These are phyloP conservation scores for Sphagnum contortum DNA, from an alignment of 225 moss, liverwort and hornwort genomes.

Conservation along the genomic window DNA sequence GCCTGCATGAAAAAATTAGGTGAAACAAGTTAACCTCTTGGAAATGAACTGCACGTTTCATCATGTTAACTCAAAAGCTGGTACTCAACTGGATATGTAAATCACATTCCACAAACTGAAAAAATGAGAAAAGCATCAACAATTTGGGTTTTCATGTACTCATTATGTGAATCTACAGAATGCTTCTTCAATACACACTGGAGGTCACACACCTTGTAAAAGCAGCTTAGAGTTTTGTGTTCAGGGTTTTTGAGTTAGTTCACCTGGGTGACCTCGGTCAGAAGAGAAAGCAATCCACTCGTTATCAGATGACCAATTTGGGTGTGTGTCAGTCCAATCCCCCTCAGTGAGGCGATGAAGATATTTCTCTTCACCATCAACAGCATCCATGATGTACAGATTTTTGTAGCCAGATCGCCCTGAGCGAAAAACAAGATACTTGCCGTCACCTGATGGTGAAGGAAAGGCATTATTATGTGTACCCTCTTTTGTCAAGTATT, in stretches of 20 bases:
- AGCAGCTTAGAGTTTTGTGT: no score
- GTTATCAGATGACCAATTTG: slow-evolving; percentile 69
- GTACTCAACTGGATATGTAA: no score
- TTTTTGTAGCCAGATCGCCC: slow-evolving; percentile 61
- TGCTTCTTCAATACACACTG: no score
- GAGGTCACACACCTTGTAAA: no score
- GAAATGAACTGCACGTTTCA: no score
- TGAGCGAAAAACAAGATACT: slow-evolving; percentile 71
- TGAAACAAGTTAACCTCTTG: no score
- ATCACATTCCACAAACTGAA: no score
- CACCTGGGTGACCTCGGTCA: slow-evolving; percentile 33
- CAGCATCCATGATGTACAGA: slow-evolving; percentile 78
- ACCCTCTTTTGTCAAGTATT: slow-evolving; percentile 37
- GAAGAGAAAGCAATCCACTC: slow-evolving; percentile 84
- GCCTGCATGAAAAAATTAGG: slow-evolving; percentile 2
- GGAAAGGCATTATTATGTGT: slow-evolving; percentile 72
- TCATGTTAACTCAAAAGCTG: no score
- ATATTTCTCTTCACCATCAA: slow-evolving; percentile 54
- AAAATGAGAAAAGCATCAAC: no score
- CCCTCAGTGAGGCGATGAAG: slow-evolving; percentile 62
- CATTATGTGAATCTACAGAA: no score
- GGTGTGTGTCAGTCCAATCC: slow-evolving; percentile 52
- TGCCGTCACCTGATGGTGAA: slow-evolving; percentile 71
- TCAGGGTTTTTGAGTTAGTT: no score
- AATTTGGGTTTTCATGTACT: no score